Percentiles rank a stretch among this genome's conserved stretches.
These are phyloP conservation scores for Ceratobasidium sp. DNA, from an alignment of 1,284 basidiomycete species.

Conservation along the genomic window DNA sequence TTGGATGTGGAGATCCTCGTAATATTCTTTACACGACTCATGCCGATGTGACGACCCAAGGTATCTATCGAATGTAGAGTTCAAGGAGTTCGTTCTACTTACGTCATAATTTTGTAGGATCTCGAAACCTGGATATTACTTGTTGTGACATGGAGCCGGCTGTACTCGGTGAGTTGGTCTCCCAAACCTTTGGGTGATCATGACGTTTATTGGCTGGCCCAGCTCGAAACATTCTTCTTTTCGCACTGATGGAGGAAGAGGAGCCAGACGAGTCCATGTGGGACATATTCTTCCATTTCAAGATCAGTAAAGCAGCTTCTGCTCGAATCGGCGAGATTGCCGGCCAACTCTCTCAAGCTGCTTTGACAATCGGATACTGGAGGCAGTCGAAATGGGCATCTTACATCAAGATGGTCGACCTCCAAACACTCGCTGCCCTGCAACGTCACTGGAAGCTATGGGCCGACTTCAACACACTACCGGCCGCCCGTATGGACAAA, in stretches of 20 bases:
- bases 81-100: no score
- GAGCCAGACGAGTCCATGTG: constrained; percentile 59
- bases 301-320: constrained; percentile 63
- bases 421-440: constrained; percentile 62
- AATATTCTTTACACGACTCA: constrained; percentile 69
- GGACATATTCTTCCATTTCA: constrained; percentile 72
- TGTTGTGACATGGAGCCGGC: constrained; percentile 73
- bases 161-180: constrained; percentile 63
- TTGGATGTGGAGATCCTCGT: constrained; percentile 72
- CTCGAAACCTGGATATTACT: constrained; percentile 68
- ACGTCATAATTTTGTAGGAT: no score
- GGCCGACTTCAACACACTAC: constrained; percentile 51
- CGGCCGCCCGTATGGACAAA: constrained; percentile 20
- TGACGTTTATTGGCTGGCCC: background rate
- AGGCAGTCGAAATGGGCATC: constrained; percentile 60
- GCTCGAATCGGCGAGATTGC: constrained; percentile 64
- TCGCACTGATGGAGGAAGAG: constrained; percentile 60
- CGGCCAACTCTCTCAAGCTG: constrained; percentile 60
- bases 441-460: constrained; percentile 64
- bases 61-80: constrained; percentile 44
- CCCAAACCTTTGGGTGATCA: background rate
- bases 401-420: constrained; percentile 60
- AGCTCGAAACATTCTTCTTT: constrained; percentile 63
- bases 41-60: constrained; percentile 60
- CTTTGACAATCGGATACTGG: constrained; percentile 63